These are phyloP conservation scores for Acanthamoeba divionensis DNA, from an alignment of 208 protist species.

Conservation along the genomic window DNA sequence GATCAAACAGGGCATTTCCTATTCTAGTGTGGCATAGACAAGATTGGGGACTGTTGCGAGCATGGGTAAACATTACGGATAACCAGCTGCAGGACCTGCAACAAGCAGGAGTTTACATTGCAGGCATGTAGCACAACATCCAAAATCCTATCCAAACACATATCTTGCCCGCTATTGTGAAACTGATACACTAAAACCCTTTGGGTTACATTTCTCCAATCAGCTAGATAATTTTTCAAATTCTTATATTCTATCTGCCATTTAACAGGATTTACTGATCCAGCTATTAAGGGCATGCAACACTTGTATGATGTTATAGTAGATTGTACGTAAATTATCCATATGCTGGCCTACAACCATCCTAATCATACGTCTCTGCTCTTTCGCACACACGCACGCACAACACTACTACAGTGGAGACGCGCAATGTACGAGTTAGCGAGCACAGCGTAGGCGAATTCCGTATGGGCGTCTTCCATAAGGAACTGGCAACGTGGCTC, in stretches of 20 bases:
- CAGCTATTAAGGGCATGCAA: background rate
- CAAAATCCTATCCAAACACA: background rate
- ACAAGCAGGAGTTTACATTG: background rate
- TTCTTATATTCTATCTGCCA: background rate
- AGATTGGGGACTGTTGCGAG: constrained; percentile 31
- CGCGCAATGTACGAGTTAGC: background rate
- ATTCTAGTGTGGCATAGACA: constrained; percentile 49
- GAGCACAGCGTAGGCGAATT: constrained; percentile 22
- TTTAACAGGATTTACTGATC: constrained; percentile 53
- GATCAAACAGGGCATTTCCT: background rate
- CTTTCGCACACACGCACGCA: background rate
- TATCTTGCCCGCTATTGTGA: background rate
- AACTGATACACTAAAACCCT: no score
- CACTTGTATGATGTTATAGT: constrained; percentile 34
- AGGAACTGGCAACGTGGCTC: constrained; percentile 37
- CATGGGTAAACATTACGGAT: background rate
- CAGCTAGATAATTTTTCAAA: background rate
- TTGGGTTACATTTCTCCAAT: no score
- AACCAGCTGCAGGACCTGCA: background rate
- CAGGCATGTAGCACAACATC: background rate
- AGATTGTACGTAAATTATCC: no score
- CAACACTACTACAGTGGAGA: background rate
- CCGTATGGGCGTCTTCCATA: constrained; percentile 1
- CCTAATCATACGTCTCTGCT: background rate
- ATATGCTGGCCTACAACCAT: no score